Evolutionary conservation across 257 asterid genomes (phyloP), one percentile per base, ranked within the genome.

Genomic region (Paulownia fortunei): DNA sequence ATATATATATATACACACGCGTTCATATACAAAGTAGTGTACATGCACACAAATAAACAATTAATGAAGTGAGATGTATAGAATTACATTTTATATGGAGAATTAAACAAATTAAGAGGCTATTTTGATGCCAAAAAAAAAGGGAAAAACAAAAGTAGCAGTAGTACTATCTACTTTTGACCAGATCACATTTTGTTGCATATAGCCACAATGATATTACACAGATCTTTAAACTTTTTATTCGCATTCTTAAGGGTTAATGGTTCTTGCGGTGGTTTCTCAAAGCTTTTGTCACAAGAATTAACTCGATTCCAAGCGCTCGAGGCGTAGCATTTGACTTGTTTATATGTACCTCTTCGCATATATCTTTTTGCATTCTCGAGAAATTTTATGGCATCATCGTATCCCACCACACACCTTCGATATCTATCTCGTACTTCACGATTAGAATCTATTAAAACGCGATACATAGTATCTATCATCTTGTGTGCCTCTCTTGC

Each of bases 161-260:
- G n/a, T n/a, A n/a, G n/a, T n/a, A n/a, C n/a, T n/a, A n/a, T n/a
- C n/a, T n/a, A n/a, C n/a, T 30, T 4, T 6, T 9, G 44, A 37
- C 9, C 44, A 7, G 44, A 41, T 41, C 7, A 55, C 54, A 36
- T 21, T 21, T 54, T 72, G 10, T 10, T 56, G 42, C 77, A 72
- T 65, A 65, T 37, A 5, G 58, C 27, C 15, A 77, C 16, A 27
- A 70, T 77, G 34, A 68, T 27, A 42, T 21, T 56, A 56, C 76
- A 77, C 12, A 68, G 59, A 41, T 55, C 76, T 13, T 30, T 56
- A 30, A 69, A 59, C 52, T 44, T 69, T 56, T 42, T 41, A 67
- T 76, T 66, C 0, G 69, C 75, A 39, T 16, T 56, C 68, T 39
- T 66, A 1, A 66, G 60, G 39, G 18, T 12, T 13, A 51, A 32